These are phyloP conservation scores for Rhizophagus sp. DNA, from an alignment of 192 early-diverging fungal genomes.

Conservation along the genomic window DNA sequence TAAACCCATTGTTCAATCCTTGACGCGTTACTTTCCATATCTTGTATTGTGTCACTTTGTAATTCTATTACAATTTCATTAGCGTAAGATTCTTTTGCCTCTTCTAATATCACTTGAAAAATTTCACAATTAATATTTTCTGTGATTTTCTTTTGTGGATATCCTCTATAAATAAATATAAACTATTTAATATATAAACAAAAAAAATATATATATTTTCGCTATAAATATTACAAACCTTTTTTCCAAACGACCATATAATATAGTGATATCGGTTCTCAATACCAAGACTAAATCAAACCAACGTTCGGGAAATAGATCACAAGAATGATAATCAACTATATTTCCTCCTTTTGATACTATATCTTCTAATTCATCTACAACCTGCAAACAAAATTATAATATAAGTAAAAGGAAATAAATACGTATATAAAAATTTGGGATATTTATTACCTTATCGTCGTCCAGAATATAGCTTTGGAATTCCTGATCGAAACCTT, in stretches of 20 bases:
- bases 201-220: no score
- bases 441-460: conserved; percentile 64
- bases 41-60: conserved; percentile 73
- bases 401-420: neutral
- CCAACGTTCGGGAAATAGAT: conserved; percentile 96
- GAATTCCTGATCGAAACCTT: conserved; percentile 84
- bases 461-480: conserved; percentile 90
- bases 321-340: conserved; percentile 94
- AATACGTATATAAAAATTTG: neutral
- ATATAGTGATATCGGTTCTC: conserved; percentile 70
- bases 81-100: conserved; percentile 83
- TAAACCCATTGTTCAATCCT: conserved; percentile 71
- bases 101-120: conserved; percentile 93
- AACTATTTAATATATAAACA: conserved; percentile 6
- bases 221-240: conserved; percentile 48
- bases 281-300: conserved; percentile 96
- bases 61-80: conserved; percentile 81
- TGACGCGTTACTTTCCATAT: conserved; percentile 93
- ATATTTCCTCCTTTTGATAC: conserved; percentile 82
- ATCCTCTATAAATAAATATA: conserved; percentile 55
- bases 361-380: conserved; percentile 88
- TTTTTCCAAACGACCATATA: conserved; percentile 80
- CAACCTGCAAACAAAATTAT: conserved; percentile 49
- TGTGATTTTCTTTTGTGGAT: conserved; percentile 79
- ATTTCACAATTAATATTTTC: conserved; percentile 98